A percentile compares a stretch with the other conserved stretches of the same genome.
Conservation (phyloP, 169 alveolate genomes). For the Plasmodium falciparum region DNA sequence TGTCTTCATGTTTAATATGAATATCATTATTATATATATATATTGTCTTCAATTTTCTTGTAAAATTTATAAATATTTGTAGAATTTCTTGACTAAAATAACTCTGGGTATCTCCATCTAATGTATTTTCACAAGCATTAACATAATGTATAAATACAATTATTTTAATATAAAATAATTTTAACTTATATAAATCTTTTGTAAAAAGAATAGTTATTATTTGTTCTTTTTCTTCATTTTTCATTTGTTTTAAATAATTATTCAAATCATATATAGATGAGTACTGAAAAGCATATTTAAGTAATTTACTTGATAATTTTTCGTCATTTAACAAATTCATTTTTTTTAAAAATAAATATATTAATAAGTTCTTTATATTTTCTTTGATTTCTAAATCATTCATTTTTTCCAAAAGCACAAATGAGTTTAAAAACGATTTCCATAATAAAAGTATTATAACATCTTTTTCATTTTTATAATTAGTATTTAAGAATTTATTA, state of each 20-base stretch:
- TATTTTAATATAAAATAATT: constrained; percentile 57
- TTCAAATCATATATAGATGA: constrained; percentile 47
- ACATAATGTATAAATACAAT: constrained; percentile 54
- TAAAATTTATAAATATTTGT: constrained; percentile 24
- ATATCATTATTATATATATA: constrained; percentile 6
- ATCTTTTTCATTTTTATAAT: constrained; percentile 4
- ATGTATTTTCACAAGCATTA: constrained; percentile 22
- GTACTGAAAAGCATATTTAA: constrained; percentile 34
- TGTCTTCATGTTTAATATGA: neutral
- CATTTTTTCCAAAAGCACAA: constrained; percentile 26
- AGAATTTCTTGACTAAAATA: constrained; percentile 24
- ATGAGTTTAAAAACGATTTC: constrained; percentile 50
- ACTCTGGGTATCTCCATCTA: constrained; percentile 3
- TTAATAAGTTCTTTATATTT: constrained; percentile 20
- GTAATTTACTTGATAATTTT: constrained; percentile 40
- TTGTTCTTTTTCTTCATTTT: constrained; percentile 24
- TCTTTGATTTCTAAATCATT: constrained; percentile 19
- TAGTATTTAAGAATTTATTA: constrained; percentile 28
- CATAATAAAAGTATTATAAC: constrained; percentile 8
- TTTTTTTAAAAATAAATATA: constrained; percentile 31
- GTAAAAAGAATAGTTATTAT: constrained; percentile 3
- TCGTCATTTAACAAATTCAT: constrained; percentile 42
- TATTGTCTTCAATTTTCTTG: constrained; percentile 33
- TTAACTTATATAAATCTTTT: constrained; percentile 31
- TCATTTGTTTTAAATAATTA: constrained; percentile 30